Evolutionary conservation across 805 yeast species (phyloP), one percentile per base, ranked within the genome.

Genomic region (Teunomyces cretensis): DNA sequence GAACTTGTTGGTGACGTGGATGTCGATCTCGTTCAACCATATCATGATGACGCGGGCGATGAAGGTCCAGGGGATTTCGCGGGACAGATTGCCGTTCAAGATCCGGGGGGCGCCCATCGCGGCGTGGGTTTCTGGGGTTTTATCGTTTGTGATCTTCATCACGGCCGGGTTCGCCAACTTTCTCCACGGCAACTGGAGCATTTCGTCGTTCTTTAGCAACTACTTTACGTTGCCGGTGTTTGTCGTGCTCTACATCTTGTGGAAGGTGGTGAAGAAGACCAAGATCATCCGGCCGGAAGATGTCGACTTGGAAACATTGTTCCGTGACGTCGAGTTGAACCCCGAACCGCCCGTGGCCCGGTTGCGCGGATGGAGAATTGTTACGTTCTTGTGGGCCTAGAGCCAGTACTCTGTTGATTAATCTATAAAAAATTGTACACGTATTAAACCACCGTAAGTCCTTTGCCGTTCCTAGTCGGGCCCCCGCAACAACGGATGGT

Each of bases 131-230:
- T 62, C 70, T 3, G 58, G 62, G 11, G 15, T 35, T 13, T 24
- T 35, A 12, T 35, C 38, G 13, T 17, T 56, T 28, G 42, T 51
- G 5, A 47, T 69, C 33, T 49, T 69, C 24, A 42, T 69, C 19
- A 67, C 71, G 2, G 66, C 63, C 22, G 75, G 75, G 2, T 69
- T 60, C 51, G 40, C 54, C 19, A 62, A 60, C 50, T 70, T 70
- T 48, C 52, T 70, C 16, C 52, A 60, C 13, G 68, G 67, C 7
- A 45, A 64, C 26, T 35, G 38, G 38, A 17, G 15, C 14, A 35
- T 28, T 9, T 35, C 38, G 11, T n/a, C 27, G 6, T 59, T 64
- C 45, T 56, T 64, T 48, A 53, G 58, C 28, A 26, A 47, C 35
- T 58, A 52, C 51, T 57, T 55, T 45, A 43, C 44, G 30, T 45